Percentiles rank a stretch among this genome's conserved stretches.
Conservation (phyloP, 2,329 filamentous ascomycete genomes). For the Colletotrichum acutatum region DNA sequence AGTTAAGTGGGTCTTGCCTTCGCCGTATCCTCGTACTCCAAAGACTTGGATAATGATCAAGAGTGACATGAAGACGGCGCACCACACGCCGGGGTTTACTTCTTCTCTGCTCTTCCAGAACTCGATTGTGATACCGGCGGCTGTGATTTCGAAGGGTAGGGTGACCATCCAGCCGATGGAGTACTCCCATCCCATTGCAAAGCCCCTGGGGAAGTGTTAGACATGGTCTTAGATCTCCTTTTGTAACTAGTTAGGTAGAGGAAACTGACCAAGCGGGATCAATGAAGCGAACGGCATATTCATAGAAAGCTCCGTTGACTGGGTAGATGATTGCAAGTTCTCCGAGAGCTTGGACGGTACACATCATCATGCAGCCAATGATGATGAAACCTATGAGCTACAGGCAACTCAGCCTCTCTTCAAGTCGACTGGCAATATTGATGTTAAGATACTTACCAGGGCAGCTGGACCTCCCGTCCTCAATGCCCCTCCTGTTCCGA, state of each 20-base stretch:
- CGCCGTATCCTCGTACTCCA: constrained; percentile 66
- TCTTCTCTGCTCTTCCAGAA: constrained; percentile 61
- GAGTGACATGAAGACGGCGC: constrained; percentile 51
- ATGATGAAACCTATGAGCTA: constrained; percentile 62
- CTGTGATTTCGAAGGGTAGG: constrained; percentile 77
- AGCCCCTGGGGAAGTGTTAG: constrained; percentile 51
- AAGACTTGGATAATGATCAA: constrained; percentile 61
- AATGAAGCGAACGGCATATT: constrained; percentile 69
- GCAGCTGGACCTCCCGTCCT: constrained; percentile 58
- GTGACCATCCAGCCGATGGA: constrained; percentile 76
- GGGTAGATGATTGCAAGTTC: constrained; percentile 72
- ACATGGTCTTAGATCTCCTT: no score
- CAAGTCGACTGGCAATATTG: no score
- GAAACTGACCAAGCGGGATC: constrained; percentile 64
- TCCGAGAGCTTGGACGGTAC: constrained; percentile 69
- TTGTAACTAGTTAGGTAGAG: not conserved
- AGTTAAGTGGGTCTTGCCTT: constrained; percentile 38
- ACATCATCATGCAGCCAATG: constrained; percentile 70
- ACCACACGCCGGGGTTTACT: constrained; percentile 65
- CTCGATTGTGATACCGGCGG: constrained; percentile 78
- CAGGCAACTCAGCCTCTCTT: not conserved
- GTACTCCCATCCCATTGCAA: constrained; percentile 64
- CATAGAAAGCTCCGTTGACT: constrained; percentile 72
- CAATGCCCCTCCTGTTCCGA: constrained; percentile 66
- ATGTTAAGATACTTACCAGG: constrained; percentile 49